Evolutionary conservation across 805 yeast species (phyloP).

Genomic region (Teunomyces aglyptinius): DNA sequence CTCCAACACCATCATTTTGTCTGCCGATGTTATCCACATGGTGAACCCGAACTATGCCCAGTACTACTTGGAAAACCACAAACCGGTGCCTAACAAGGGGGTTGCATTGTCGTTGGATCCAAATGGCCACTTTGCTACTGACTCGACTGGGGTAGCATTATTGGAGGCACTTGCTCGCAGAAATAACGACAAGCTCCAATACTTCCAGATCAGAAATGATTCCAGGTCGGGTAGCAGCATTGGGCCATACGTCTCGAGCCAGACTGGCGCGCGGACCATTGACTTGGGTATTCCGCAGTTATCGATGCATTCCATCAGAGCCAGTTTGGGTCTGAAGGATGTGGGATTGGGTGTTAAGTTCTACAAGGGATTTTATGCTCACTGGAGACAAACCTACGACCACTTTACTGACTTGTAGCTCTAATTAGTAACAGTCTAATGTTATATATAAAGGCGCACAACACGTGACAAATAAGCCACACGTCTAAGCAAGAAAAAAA

Average conservation of each 20-base stretch:
- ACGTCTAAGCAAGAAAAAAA: not conserved
- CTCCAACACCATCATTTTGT: slow-evolving; percentile 75
- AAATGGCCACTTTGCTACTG: slow-evolving; percentile 83
- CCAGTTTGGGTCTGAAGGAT: slow-evolving; percentile 75
- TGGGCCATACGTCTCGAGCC: slow-evolving; percentile 66
- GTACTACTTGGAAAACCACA: slow-evolving; percentile 76
- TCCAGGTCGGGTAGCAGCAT: slow-evolving; percentile 87
- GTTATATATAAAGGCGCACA: no score
- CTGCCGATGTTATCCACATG: slow-evolving; percentile 84
- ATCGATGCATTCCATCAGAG: slow-evolving; percentile 85
- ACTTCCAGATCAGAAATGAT: slow-evolving; percentile 84
- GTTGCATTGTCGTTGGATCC: slow-evolving; percentile 70
- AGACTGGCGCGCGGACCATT: slow-evolving; percentile 71
- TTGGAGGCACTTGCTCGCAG: slow-evolving; percentile 65
- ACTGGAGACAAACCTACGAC: slow-evolving; percentile 64
- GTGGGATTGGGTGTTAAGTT: slow-evolving; percentile 71
- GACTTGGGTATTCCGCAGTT: slow-evolving; percentile 83
- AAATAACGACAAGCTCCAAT: slow-evolving; percentile 67
- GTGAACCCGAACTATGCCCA: slow-evolving; percentile 71
- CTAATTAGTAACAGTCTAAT: not conserved
- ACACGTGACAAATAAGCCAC: not conserved
- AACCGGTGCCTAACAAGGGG: slow-evolving; percentile 78
- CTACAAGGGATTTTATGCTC: slow-evolving; percentile 64
- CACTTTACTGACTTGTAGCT: slow-evolving; percentile 47
- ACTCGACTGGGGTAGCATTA: slow-evolving; percentile 67